These are phyloP conservation scores for Cyclotella baltica DNA, from an alignment of 108 stramenopile genomes.

Conservation along the genomic window DNA sequence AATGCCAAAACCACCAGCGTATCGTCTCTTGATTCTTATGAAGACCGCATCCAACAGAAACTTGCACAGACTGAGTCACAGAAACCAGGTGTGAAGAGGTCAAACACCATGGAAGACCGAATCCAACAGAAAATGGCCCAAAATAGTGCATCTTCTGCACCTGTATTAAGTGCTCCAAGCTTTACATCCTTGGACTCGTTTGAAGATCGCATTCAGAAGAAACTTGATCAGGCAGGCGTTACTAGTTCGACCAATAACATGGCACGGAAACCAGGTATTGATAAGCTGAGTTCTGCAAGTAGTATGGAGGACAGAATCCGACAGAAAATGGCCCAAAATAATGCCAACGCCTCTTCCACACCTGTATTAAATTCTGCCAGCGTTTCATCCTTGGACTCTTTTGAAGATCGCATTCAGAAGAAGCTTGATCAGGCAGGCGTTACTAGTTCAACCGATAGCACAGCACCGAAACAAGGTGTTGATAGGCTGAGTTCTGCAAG, in stretches of 20 bases:
- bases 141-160: background rate
- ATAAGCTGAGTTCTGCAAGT: background rate
- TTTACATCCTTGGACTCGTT: background rate
- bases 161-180: background rate
- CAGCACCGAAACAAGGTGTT: background rate
- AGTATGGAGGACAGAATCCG: background rate
- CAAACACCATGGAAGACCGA: background rate
- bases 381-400: background rate
- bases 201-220: background rate
- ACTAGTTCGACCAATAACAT: background rate
- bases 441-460: background rate
- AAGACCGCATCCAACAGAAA: constrained; percentile 4
- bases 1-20: background rate
- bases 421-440: background rate
- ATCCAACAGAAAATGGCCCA: background rate
- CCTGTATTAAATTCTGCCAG: background rate
- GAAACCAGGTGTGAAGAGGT: background rate
- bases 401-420: background rate
- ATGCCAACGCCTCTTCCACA: background rate
- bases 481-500: background rate
- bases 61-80: background rate
- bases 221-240: background rate
- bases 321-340: background rate
- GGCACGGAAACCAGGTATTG: background rate
- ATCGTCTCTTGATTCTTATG: background rate